phyloP scores from a whole-genome alignment of 192 early-diverging fungal genomes.

The Rhizophlyctis rosea region DNA sequence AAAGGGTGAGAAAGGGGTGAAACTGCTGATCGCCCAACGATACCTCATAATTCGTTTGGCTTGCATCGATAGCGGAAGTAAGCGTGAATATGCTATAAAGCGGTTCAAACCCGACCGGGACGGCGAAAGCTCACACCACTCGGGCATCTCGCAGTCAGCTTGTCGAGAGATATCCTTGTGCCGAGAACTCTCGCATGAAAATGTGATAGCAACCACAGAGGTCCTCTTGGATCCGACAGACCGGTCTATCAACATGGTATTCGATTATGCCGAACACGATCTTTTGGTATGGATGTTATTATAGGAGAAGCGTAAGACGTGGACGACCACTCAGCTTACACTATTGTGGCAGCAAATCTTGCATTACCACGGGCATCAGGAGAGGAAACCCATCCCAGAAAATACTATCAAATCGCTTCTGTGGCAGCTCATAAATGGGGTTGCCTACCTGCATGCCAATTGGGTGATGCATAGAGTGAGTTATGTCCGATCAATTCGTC shows the following conservation, averaged over 20 bases:
- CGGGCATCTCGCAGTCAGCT: slow-evolving; percentile 91
- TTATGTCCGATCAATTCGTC: slow-evolving; percentile 7
- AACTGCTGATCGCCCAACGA: too few relatives aligned
- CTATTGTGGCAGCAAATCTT: slow-evolving; percentile 70
- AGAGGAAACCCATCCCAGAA: slow-evolving; percentile 78
- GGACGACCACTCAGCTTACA: background rate
- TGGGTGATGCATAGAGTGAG: slow-evolving; percentile 48
- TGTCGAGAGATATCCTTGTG: slow-evolving; percentile 92
- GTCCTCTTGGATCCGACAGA: slow-evolving; percentile 78
- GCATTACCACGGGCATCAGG: slow-evolving; percentile 77
- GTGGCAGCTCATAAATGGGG: slow-evolving; percentile 51
- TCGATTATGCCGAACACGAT: slow-evolving; percentile 97
- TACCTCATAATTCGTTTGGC: background rate
- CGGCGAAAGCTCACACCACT: slow-evolving; percentile 64
- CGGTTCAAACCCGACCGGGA: slow-evolving; percentile 97
- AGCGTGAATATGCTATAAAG: slow-evolving; percentile 86
- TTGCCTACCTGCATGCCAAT: slow-evolving; percentile 52
- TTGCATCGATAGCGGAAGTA: background rate
- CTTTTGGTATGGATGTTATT: slow-evolving; percentile 58
- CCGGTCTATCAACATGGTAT: slow-evolving; percentile 92
- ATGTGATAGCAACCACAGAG: slow-evolving; percentile 82
- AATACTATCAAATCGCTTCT: slow-evolving; percentile 56
- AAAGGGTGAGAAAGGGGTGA: too few relatives aligned
- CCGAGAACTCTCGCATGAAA: slow-evolving; percentile 84
- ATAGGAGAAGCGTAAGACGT: background rate